phyloP scores from a whole-genome alignment of 139 green algal genomes.

The Astrephomene gubernaculifera region DNA sequence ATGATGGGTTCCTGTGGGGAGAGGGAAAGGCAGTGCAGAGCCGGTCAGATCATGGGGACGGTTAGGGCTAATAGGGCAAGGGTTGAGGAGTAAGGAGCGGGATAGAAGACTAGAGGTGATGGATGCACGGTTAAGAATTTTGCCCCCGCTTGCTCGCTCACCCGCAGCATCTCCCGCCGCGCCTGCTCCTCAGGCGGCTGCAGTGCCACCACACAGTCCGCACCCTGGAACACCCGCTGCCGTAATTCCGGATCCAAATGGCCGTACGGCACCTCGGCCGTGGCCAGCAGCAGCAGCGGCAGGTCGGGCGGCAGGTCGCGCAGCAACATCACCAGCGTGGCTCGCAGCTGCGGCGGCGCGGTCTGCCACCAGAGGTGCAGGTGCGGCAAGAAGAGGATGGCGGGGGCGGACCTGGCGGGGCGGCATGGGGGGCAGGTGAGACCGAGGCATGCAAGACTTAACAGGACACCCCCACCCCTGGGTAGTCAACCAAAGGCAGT shows the following conservation, averaged over 20 bases:
- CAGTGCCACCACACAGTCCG: slow-evolving; percentile 47
- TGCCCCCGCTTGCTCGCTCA: background rate
- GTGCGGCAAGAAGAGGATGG: slow-evolving; percentile 92
- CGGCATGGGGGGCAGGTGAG: too few species aligned
- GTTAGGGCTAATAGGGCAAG: too few species aligned
- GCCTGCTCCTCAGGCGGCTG: slow-evolving; percentile 24
- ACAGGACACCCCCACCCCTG: background rate
- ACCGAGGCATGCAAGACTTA: too few species aligned
- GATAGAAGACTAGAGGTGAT: too few species aligned
- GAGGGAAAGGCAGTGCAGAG: background rate
- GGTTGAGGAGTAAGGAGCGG: too few species aligned
- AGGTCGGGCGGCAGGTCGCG: slow-evolving; percentile 83
- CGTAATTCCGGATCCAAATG: slow-evolving; percentile 54
- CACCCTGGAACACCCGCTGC: background rate
- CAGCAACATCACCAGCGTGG: slow-evolving; percentile 85
- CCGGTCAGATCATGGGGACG: too few species aligned
- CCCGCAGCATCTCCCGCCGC: slow-evolving; percentile 56
- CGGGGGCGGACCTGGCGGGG: slow-evolving; percentile 74
- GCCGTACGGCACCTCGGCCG: slow-evolving; percentile 65
- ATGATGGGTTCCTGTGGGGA: slow-evolving; percentile 24
- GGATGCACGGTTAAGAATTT: too few species aligned
- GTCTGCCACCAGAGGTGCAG: slow-evolving; percentile 76
- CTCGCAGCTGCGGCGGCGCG: slow-evolving; percentile 75
- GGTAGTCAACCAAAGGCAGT: too few species aligned
- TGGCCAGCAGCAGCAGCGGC: slow-evolving; percentile 91